Evolutionary conservation across 1,284 basidiomycete species (phyloP), one percentile per base, ranked within the genome.

Genomic region (Trichosporon sp.): DNA sequence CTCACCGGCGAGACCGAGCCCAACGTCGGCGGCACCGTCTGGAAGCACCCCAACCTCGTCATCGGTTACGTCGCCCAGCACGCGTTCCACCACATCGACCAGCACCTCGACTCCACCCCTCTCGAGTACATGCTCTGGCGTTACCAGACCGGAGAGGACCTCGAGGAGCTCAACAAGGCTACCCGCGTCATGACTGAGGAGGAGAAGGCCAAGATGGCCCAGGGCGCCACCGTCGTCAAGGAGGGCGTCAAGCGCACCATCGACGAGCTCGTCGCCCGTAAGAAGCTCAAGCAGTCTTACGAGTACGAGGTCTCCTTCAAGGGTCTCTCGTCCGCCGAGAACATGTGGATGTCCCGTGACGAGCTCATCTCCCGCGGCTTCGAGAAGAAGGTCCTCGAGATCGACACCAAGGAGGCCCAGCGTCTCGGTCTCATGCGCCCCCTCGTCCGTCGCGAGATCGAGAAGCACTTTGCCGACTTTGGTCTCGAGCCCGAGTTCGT

Each of bases 1-100:
- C 90, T 99, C 80, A 98, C 96, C 76, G 95, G 94, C 79, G 95
- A 99, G 85, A 92, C 94, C 86, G 94, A 98, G 85, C 89, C 93
- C 75, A 97, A 97, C 90, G 91, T 90, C 85, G 92, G 92, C 75
- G 95, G 95, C 87, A 93, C 95, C 85, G 91, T 92, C 85, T 98
- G 95, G 95, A 97, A 95, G 88, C 95, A 98, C 87, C 95, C 95
- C 73, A 98, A 98, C 88, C 88, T 98, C 88, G 95, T 98, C 86
- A 95, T 97, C 75, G 95, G 95, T 83, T 98, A 98, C 86, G 95
- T 98, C 76, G 95, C 95, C 67, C 95, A 98, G 86, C 95, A 98
- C 86, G 95, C 95, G 75, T 97, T 96, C 93, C 94, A 97, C 88
- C 95, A 97, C 85, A 98, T 98, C 80, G 95, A 98, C 84, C 86